Evolutionary conservation across 2,329 filamentous ascomycete genomes (phyloP), one percentile per base, ranked within the genome.

Genomic region (Leptodontidium sp.): DNA sequence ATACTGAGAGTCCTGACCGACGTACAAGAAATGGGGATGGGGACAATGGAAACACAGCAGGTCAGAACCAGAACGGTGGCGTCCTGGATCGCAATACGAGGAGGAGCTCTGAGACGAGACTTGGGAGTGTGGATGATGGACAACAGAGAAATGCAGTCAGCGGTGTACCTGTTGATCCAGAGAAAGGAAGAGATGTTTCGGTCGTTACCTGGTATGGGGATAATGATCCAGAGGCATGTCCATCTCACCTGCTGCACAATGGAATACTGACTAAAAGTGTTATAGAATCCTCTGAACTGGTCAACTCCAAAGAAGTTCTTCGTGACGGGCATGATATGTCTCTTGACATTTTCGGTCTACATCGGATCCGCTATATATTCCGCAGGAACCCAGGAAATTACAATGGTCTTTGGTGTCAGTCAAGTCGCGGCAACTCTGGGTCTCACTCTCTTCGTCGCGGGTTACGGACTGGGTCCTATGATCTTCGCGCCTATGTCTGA

Each of bases 401-500:
- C 85, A 78, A 69, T 80, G 26, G 77, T 80, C 15, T 91, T 90
- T 70, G 81, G 82, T 32, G 86, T 90, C 45, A 81, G 81, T 38
- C 76, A 82, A 45, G 80, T 85, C 9, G 81, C 83, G 6, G 86
- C 87, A 1, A 84, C 85, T 0, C 80, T 90, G 0, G 88, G 87
- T 0, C 81, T 91, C 6, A 83, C 87, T 0, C 81, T 91, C 66
- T 91, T 89, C 75, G 88, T 91, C 0, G 78, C 89, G 0, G 88
- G 86, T 0, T 88, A 88, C 69, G 89, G 89, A 15, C 75, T 88
- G 15, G 90, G 89, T 0, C 89, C 90, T 0, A 79, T 92, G 65
- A 69, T 92, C 43, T 92, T 87, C 79, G 87, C 88, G 0, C 91
- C 90, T 0, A 78, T 93, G 65, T 86, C 83, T 52, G 91, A 93